Base-by-base conservation (phyloP, 805 yeast species). In the Martiniozyma abietophila region DNA sequence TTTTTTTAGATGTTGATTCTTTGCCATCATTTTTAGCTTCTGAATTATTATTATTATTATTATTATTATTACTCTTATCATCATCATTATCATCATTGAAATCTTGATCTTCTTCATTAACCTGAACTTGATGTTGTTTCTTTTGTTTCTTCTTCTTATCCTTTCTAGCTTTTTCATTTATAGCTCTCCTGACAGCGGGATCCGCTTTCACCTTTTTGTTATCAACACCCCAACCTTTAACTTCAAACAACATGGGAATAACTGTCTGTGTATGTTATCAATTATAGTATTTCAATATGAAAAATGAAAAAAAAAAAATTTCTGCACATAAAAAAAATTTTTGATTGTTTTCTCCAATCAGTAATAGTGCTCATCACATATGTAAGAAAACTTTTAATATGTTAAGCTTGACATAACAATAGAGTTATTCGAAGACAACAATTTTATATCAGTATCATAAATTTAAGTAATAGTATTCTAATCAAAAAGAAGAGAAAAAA, bases 221-320 rank as follows among this genome's bases (percentile, higher is more conserved):
- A 43, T 74, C 71, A 34, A 84, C 52, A 43, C 77, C 68, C 95
- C 95, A 84, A 12, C 94, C 95, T 34, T 76, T 83, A 15, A 80
- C 86, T 51, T 78, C 69, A 51, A 84, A 84, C 42, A 84, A 64
- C 21, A 34, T 34, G n/a, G n/a, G n/a, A n/a, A n/a, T n/a, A n/a
- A n/a, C n/a, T n/a, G n/a, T n/a, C n/a, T n/a, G n/a, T n/a, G n/a
- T n/a, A n/a, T n/a, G n/a, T n/a, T n/a, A n/a, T n/a, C n/a, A n/a
- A n/a, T n/a, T n/a, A n/a, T n/a, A n/a, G n/a, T n/a, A n/a, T n/a
- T n/a, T n/a, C n/a, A n/a, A n/a, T n/a, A n/a, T n/a, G n/a, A n/a
- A n/a, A n/a, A n/a, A n/a, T n/a, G n/a, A n/a, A n/a, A n/a, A n/a
- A n/a, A n/a, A n/a, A n/a, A n/a, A n/a, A n/a, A n/a, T n/a, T n/a